phyloP scores from a whole-genome alignment of 2,329 filamentous ascomycete species.

The Gaeumannomyces sp. region DNA sequence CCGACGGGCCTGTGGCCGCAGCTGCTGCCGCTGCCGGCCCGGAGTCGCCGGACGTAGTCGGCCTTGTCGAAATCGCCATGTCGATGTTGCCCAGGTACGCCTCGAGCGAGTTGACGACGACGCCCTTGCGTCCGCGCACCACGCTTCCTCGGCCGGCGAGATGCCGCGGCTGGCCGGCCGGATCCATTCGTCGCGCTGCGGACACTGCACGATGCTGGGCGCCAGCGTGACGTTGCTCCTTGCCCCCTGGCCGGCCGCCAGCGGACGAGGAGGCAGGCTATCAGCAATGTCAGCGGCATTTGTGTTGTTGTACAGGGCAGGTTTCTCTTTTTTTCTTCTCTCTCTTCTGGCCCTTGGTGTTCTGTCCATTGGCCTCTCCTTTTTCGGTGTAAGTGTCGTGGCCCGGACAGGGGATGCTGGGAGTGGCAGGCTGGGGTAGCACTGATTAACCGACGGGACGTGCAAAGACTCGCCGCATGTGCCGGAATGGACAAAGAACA shows the following conservation, averaged over 20 bases:
- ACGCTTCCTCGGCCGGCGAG: background rate
- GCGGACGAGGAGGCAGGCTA: background rate
- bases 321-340: background rate
- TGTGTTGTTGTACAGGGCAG: background rate
- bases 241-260: background rate
- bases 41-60: background rate
- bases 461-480: too few species aligned
- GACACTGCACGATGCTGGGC: background rate
- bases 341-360: background rate
- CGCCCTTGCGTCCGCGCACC: background rate
- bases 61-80: conserved; percentile 1
- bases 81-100: background rate
- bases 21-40: background rate
- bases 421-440: too few species aligned
- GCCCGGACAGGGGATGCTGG: too few species aligned
- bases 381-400: too few species aligned
- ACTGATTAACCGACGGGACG: too few species aligned
- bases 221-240: background rate
- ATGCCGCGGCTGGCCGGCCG: conserved; percentile 1
- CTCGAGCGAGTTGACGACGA: background rate
- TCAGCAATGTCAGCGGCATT: background rate
- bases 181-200: conserved; percentile 2
- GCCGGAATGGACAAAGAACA: background rate
- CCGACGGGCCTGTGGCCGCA: background rate
- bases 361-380: too few species aligned